A percentile compares a stretch with the other conserved stretches of the same genome.
Evolutionary conservation across 306 rosid species (phyloP).

Genomic region (Vigna trinervia): DNA sequence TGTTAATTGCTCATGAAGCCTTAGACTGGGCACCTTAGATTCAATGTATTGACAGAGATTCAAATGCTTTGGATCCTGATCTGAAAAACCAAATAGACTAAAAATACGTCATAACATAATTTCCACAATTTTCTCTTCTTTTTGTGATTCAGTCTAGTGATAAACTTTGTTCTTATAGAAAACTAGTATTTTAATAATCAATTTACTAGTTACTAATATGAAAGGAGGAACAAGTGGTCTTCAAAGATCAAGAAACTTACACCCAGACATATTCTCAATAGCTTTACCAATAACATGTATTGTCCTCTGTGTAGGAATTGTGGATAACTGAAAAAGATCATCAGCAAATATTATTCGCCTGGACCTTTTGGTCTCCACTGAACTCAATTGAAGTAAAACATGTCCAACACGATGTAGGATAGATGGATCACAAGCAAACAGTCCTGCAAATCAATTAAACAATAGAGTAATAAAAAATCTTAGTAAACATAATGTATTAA

Average conservation of each 20-base stretch:
- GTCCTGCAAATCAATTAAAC: constrained; percentile 57
- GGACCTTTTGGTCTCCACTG: constrained; percentile 63
- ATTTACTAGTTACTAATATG: background rate
- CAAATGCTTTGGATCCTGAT: constrained; percentile 67
- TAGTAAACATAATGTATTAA: background rate
- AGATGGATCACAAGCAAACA: constrained; percentile 81
- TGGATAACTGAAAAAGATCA: constrained; percentile 81
- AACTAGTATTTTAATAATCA: constrained; percentile 4
- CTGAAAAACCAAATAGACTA: constrained; percentile 62
- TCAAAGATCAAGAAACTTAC: constrained; percentile 62
- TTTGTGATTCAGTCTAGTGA: constrained; percentile 5
- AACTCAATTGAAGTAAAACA: constrained; percentile 66
- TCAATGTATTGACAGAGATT: constrained; percentile 70
- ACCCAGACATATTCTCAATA: constrained; percentile 70
- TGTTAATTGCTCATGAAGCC: constrained; percentile 52
- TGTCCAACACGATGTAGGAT: constrained; percentile 76
- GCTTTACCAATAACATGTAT: constrained; percentile 62
- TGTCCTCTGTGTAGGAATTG: constrained; percentile 68
- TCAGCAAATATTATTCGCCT: constrained; percentile 78
- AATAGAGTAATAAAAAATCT: constrained; percentile 30
- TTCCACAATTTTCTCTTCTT: constrained; percentile 11
- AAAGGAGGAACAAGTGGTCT: background rate
- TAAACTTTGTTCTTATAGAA: background rate
- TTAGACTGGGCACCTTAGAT: constrained; percentile 74
- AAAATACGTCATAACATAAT: constrained; percentile 34